phyloP scores from a whole-genome alignment of 768 basidiomycete genomes.

The Pisolithus sp. region DNA sequence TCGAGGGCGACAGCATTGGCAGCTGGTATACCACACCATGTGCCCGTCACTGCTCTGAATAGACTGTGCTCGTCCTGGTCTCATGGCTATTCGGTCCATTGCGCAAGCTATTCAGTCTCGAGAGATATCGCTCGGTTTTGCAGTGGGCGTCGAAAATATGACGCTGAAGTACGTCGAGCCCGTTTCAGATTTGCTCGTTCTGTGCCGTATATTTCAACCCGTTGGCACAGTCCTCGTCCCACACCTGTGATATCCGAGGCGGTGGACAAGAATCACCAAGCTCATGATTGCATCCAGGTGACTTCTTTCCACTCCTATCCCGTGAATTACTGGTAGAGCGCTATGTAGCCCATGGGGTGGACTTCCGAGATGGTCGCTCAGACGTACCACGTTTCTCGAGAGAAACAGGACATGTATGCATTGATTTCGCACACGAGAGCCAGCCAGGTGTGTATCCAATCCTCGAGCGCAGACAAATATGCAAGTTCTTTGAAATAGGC shows the following conservation, averaged over 20 bases:
- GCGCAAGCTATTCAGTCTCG: slow-evolving; percentile 81
- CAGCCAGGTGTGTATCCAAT: slow-evolving; percentile 37
- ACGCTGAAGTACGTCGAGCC: slow-evolving; percentile 51
- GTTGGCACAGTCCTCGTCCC: slow-evolving; percentile 53
- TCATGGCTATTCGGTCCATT: slow-evolving; percentile 89
- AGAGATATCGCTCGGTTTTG: slow-evolving; percentile 83
- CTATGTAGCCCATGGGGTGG: slow-evolving; percentile 84
- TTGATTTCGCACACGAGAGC: slow-evolving; percentile 83
- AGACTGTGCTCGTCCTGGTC: slow-evolving; percentile 89
- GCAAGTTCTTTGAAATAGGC: slow-evolving; percentile 37
- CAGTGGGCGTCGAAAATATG: slow-evolving; percentile 81
- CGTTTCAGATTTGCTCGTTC: neutral
- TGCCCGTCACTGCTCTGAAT: slow-evolving; percentile 89
- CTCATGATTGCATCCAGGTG: slow-evolving; percentile 71
- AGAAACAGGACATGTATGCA: slow-evolving; percentile 86
- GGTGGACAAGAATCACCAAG: slow-evolving; percentile 54
- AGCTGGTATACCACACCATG: slow-evolving; percentile 80
- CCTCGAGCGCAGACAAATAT: neutral
- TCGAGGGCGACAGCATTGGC: slow-evolving; percentile 84
- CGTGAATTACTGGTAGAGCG: neutral
- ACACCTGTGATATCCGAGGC: slow-evolving; percentile 58
- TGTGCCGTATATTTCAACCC: neutral
- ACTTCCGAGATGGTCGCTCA: slow-evolving; percentile 89
- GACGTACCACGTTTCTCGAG: slow-evolving; percentile 67
- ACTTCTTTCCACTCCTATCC: neutral